Conservation (phyloP, 768 basidiomycete species). For the Leccinum truebloodii region DNA sequence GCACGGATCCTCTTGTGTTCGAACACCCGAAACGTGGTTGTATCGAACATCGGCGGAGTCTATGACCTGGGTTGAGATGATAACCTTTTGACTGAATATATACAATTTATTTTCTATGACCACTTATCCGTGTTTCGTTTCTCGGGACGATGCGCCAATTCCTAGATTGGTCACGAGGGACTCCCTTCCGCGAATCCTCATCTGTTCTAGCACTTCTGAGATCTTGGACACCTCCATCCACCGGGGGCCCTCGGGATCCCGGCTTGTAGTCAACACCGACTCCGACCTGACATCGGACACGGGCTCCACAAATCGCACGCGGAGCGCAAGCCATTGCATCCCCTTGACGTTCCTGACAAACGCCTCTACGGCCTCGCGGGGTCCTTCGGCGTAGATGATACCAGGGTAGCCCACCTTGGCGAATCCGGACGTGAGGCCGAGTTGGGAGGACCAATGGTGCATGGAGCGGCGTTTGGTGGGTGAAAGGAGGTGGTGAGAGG, state of each 20-base stretch:
- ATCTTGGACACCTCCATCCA: slow-evolving; percentile 74
- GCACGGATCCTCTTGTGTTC: not conserved
- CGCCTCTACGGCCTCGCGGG: slow-evolving; percentile 51
- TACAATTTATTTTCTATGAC: not conserved
- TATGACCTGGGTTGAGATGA: too few species aligned
- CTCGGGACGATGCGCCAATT: slow-evolving; percentile 46
- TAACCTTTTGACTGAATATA: not conserved
- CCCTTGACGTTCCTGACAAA: slow-evolving; percentile 67
- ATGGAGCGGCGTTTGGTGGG: slow-evolving; percentile 60
- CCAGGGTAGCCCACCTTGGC: slow-evolving; percentile 78
- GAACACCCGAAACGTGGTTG: too few species aligned
- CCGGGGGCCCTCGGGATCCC: not conserved
- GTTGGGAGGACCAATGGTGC: slow-evolving; percentile 54
- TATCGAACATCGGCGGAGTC: too few species aligned
- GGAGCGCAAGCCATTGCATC: slow-evolving; percentile 79
- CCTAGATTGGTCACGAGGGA: slow-evolving; percentile 62
- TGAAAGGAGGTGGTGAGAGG: slow-evolving; percentile 73
- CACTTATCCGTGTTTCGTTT: not conserved
- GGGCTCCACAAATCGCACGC: slow-evolving; percentile 59
- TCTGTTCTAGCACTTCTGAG: slow-evolving; percentile 67
- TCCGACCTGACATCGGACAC: not conserved
- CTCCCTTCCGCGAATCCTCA: slow-evolving; percentile 58
- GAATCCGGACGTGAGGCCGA: slow-evolving; percentile 56
- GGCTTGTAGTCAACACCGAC: not conserved
- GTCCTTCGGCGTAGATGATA: slow-evolving; percentile 70